These are phyloP conservation scores for Pleurostoma richardsiae DNA, from an alignment of 2,329 filamentous ascomycete species.

Conservation along the genomic window DNA sequence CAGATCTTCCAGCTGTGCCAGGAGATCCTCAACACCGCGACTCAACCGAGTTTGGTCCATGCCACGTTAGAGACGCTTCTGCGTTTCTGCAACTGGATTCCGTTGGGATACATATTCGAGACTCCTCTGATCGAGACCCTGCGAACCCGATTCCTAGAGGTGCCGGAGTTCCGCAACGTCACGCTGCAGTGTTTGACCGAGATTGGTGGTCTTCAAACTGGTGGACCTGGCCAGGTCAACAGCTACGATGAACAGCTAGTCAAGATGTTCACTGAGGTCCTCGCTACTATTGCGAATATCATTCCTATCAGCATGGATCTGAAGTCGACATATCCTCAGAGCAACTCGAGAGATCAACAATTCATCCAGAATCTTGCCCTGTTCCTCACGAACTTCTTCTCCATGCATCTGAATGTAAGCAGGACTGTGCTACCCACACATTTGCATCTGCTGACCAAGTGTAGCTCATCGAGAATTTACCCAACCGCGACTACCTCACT, in stretches of 20 bases:
- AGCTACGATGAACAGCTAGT: slow-evolving; percentile 94
- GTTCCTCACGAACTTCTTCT: slow-evolving; percentile 96
- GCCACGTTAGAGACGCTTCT: slow-evolving; percentile 95
- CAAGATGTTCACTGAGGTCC: slow-evolving; percentile 96
- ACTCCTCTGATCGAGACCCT: slow-evolving; percentile 93
- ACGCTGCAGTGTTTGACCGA: slow-evolving; percentile 96
- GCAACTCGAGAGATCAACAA: slow-evolving; percentile 90
- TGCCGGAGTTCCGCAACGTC: slow-evolving; percentile 93
- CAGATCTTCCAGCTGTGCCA: slow-evolving; percentile 97
- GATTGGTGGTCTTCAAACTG: slow-evolving; percentile 89
- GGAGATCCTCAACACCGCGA: slow-evolving; percentile 87
- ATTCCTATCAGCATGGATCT: slow-evolving; percentile 88
- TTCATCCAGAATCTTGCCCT: slow-evolving; percentile 96
- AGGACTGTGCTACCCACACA: background rate
- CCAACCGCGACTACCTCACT: slow-evolving; percentile 89
- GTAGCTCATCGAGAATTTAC: slow-evolving; percentile 88
- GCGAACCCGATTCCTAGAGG: slow-evolving; percentile 84
- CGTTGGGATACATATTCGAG: slow-evolving; percentile 97
- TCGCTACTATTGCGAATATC: slow-evolving; percentile 88
- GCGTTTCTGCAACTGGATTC: slow-evolving; percentile 98
- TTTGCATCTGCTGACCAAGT: slow-evolving; percentile 8
- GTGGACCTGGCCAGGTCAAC: slow-evolving; percentile 57
- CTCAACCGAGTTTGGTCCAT: slow-evolving; percentile 80
- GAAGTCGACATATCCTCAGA: slow-evolving; percentile 84
- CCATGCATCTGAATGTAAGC: slow-evolving; percentile 74